Conservation (phyloP, 768 basidiomycete species). For the Pleurotus citrinopileatus region DNA sequence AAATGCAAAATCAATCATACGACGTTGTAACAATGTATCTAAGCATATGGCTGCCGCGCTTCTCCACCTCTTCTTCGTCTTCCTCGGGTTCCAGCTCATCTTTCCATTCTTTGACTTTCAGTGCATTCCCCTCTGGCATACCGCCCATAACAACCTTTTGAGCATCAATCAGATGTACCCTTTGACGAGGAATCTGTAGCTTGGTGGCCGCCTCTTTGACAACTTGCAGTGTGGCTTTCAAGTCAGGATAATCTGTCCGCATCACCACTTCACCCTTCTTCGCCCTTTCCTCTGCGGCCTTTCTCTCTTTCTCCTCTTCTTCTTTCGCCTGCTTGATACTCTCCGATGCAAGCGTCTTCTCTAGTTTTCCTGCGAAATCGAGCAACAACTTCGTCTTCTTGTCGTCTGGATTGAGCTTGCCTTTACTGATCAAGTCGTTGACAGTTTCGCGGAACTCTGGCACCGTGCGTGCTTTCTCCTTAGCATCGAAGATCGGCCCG, state of each 20-base stretch:
- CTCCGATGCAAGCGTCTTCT: constrained; percentile 21
- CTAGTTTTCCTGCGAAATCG: constrained; percentile 27
- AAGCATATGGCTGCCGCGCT: constrained; percentile 6
- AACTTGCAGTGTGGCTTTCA: constrained; percentile 17
- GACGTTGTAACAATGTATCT: background rate
- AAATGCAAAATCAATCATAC: too few species aligned
- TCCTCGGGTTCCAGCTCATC: constrained; percentile 18
- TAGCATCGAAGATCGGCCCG: background rate
- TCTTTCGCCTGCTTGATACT: constrained; percentile 15
- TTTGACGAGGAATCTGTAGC: constrained; percentile 18
- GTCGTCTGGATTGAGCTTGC: constrained; percentile 20
- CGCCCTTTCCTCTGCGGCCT: constrained; percentile 8
- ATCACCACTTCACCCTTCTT: constrained; percentile 10
- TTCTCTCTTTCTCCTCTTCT: constrained; percentile 4
- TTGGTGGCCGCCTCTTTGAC: constrained; percentile 17
- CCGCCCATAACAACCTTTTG: constrained; percentile 31
- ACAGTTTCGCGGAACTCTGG: constrained; percentile 23
- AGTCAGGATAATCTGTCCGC: constrained; percentile 12
- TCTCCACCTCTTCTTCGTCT: constrained; percentile 10
- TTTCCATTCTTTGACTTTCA: constrained; percentile 8
- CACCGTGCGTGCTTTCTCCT: constrained; percentile 18
- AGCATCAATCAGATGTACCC: constrained; percentile 35
- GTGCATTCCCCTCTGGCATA: constrained; percentile 15
- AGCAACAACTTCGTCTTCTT: constrained; percentile 20
- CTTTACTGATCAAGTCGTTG: constrained; percentile 20